A percentile compares a stretch with the other conserved stretches of the same genome.
Evolutionary conservation across 2,329 filamentous ascomycete species (phyloP).

Genomic region (Alternaria infectoria): DNA sequence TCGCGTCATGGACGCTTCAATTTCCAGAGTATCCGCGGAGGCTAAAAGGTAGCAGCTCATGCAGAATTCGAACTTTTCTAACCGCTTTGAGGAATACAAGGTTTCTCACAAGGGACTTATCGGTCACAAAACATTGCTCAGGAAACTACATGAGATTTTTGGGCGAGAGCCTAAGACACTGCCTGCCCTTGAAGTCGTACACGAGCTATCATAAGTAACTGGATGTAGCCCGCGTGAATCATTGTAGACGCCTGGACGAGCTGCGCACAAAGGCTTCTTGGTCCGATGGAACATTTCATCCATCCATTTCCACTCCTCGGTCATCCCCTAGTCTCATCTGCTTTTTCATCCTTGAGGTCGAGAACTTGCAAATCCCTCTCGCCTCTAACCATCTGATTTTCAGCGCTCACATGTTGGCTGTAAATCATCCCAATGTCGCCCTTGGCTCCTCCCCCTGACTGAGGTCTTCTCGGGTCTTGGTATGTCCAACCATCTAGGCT

Average conservation of each 20-base stretch:
- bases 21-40: neutral
- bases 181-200: neutral
- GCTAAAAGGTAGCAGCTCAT: neutral
- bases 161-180: neutral
- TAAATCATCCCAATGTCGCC: too few species aligned
- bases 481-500: neutral
- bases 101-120: neutral
- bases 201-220: neutral
- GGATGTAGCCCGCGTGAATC: neutral
- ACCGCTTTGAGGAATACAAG: neutral
- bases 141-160: neutral
- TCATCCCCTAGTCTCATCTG: too few species aligned
- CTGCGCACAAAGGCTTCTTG: neutral
- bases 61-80: neutral
- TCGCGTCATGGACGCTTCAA: neutral
- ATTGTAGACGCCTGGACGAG: neutral
- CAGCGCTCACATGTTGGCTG: too few species aligned
- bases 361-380: too few species aligned
- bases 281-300: too few species aligned
- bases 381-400: too few species aligned
- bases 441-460: too few species aligned
- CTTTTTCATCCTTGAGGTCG: too few species aligned
- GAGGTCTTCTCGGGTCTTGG: neutral
- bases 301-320: neutral
- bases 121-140: neutral